A percentile compares a stretch with the other conserved stretches of the same genome.
phyloP scores from a whole-genome alignment of 2,329 filamentous ascomycete genomes.

The Amesomyces nigricolor region DNA sequence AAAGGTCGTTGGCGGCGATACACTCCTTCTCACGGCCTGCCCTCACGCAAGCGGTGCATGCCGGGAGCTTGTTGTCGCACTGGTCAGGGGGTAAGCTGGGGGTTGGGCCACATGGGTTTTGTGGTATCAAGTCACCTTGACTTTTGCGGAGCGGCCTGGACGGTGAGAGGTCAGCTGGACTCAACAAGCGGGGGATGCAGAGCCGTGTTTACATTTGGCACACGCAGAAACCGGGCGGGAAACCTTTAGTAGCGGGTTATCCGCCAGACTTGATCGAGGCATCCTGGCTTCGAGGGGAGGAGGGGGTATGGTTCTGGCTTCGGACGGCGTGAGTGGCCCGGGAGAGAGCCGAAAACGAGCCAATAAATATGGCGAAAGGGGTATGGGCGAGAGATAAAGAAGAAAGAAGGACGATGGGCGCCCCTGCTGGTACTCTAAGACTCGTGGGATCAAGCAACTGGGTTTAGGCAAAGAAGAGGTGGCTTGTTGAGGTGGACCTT shows the following conservation, averaged over 20 bases:
- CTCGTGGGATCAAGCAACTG: too few species aligned
- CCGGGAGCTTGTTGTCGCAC: slow-evolving; percentile 93
- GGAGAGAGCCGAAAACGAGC: neutral
- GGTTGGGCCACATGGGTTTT: neutral
- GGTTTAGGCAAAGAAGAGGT: too few species aligned
- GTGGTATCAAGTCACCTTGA: slow-evolving; percentile 56
- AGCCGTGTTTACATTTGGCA: slow-evolving; percentile 56
- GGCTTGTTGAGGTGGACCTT: too few species aligned
- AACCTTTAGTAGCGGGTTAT: slow-evolving; percentile 61
- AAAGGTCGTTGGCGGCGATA: slow-evolving; percentile 91
- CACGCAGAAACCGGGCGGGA: slow-evolving; percentile 76
- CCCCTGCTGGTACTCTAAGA: too few species aligned
- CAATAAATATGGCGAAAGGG: too few species aligned
- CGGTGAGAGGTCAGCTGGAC: slow-evolving; percentile 16
- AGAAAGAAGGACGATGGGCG: too few species aligned
- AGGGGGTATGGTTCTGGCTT: neutral
- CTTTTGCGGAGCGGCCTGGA: slow-evolving; percentile 76
- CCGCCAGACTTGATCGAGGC: slow-evolving; percentile 45
- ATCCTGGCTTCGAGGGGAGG: slow-evolving; percentile 38
- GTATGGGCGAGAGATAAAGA: too few species aligned
- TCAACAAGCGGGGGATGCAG: neutral
- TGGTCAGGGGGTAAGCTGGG: slow-evolving; percentile 30
- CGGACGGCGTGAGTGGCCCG: too few species aligned
- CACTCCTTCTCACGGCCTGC: slow-evolving; percentile 81
- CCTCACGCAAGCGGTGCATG: slow-evolving; percentile 92